Evolutionary conservation across 768 basidiomycete genomes (phyloP).

Genomic region (Psilocybe sp.): DNA sequence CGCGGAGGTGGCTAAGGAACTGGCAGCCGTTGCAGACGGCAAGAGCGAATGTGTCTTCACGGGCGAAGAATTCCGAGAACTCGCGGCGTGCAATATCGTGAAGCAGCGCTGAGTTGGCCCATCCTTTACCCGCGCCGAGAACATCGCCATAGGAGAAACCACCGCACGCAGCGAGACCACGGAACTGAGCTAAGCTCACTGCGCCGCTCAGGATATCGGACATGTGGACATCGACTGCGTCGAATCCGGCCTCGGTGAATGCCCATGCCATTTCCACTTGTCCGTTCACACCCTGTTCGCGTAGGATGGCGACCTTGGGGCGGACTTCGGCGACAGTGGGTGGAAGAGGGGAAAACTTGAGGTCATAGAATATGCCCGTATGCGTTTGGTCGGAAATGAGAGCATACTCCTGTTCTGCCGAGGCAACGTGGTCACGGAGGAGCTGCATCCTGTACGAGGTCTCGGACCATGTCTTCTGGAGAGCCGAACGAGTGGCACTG

Average conservation of each 20-base stretch:
- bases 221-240: constrained; percentile 97
- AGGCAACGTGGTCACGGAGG: constrained; percentile 76
- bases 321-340: constrained; percentile 42
- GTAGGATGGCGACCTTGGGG: constrained; percentile 90
- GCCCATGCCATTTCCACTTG: constrained; percentile 99
- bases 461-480: constrained; percentile 91
- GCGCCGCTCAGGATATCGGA: constrained; percentile 84
- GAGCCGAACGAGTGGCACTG: constrained; percentile 56
- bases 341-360: constrained; percentile 47
- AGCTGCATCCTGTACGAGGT: constrained; percentile 92
- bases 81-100: constrained; percentile 73
- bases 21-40: constrained; percentile 99
- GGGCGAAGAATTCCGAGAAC: constrained; percentile 78
- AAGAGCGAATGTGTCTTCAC: constrained; percentile 82
- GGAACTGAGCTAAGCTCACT: constrained; percentile 64
- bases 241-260: constrained; percentile 91
- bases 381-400: constrained; percentile 60
- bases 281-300: constrained; percentile 98
- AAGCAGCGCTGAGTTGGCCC: constrained; percentile 94
- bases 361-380: constrained; percentile 73
- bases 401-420: constrained; percentile 79
- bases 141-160: constrained; percentile 99
- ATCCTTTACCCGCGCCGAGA: constrained; percentile 94
- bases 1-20: constrained; percentile 85
- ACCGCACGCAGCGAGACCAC: constrained; percentile 92